These are phyloP conservation scores for Suillus discolor DNA, from an alignment of 768 basidiomycete species.

Conservation along the genomic window DNA sequence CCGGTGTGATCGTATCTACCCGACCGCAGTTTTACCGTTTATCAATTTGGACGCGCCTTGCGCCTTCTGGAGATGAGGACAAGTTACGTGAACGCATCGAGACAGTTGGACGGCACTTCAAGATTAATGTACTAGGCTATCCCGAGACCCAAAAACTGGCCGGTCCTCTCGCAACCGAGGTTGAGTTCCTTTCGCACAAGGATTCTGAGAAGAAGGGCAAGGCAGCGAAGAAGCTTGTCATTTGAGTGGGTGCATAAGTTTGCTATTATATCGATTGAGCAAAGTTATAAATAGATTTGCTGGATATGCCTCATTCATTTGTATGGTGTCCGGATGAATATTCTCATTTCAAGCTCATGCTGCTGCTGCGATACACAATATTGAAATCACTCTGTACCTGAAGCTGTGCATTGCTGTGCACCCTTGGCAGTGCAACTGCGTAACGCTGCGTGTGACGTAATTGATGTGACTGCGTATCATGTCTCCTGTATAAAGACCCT, in stretches of 20 bases:
- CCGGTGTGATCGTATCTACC: conserved; percentile 93
- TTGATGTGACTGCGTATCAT: conserved; percentile 14
- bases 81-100: conserved; percentile 81
- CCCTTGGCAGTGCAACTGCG: not conserved
- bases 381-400: conserved; percentile 18
- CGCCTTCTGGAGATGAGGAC: conserved; percentile 60
- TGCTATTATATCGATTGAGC: conserved; percentile 17
- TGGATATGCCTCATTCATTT: conserved; percentile 33
- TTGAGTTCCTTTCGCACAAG: conserved; percentile 93
- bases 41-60: conserved; percentile 95
- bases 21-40: conserved; percentile 95
- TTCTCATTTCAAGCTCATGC: conserved; percentile 21
- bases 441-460: conserved; percentile 7
- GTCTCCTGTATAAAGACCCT: conserved; percentile 19
- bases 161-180: conserved; percentile 91
- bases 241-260: conserved; percentile 39
- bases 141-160: conserved; percentile 69
- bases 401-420: not conserved
- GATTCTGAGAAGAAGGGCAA: conserved; percentile 96
- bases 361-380: conserved; percentile 23
- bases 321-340: conserved; percentile 25
- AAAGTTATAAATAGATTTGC: conserved; percentile 16
- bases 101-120: conserved; percentile 88
- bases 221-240: conserved; percentile 73
- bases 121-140: conserved; percentile 86